Evolutionary conservation across 768 basidiomycete species (phyloP).

Genomic region (Tricholoma sp.): DNA sequence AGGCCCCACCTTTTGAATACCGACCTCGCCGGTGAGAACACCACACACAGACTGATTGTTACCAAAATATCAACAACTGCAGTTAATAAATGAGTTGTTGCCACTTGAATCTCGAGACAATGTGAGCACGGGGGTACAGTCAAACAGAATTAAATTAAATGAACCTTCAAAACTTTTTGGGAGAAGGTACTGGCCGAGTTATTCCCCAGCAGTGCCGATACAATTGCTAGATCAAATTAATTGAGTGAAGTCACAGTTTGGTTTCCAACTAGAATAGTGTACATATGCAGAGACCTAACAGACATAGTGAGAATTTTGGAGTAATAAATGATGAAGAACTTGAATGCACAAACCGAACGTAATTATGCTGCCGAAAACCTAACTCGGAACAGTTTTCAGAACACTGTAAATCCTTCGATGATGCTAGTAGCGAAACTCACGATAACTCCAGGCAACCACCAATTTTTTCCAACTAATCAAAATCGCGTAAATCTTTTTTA

Average conservation of each 20-base stretch:
- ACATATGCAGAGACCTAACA: neutral
- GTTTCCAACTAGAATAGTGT: neutral
- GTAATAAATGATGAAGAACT: neutral
- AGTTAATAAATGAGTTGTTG: neutral
- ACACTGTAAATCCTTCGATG: neutral
- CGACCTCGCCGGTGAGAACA: neutral
- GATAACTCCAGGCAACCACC: neutral
- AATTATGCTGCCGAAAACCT: neutral
- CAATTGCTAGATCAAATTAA: neutral
- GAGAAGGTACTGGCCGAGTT: neutral
- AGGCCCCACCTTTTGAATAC: neutral
- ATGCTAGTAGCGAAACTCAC: neutral
- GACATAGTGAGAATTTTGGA: neutral
- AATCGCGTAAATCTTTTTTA: neutral
- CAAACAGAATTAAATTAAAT: neutral
- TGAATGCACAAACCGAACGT: neutral
- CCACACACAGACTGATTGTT: neutral
- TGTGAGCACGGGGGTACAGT: no score
- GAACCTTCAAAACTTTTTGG: neutral
- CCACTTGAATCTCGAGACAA: conserved; percentile 2
- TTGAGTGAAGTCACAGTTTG: neutral
- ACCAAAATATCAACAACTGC: conserved; percentile 5
- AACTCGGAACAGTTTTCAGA: neutral
- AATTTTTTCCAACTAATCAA: neutral
- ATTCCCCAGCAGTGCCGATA: neutral